phyloP scores from a whole-genome alignment of 305 asterid species.

The Fraxinus latifolia region DNA sequence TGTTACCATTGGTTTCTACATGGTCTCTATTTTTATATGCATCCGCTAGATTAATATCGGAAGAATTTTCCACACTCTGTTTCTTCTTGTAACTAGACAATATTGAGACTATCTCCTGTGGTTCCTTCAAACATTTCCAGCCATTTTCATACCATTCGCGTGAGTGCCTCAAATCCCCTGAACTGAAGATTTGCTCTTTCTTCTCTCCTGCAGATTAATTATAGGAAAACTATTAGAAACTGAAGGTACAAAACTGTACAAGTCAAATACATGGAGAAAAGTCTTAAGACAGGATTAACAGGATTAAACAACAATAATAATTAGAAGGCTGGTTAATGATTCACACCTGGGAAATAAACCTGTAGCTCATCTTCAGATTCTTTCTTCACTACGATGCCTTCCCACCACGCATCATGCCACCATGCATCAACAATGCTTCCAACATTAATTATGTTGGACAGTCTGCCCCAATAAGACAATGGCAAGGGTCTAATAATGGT shows the following conservation, averaged over 20 bases:
- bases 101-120: constrained; percentile 41
- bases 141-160: constrained; percentile 56
- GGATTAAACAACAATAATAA: neutral
- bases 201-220: constrained; percentile 52
- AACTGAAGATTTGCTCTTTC: constrained; percentile 34
- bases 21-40: neutral
- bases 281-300: neutral
- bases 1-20: neutral
- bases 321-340: neutral
- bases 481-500: constrained; percentile 51
- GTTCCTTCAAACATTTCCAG: constrained; percentile 55
- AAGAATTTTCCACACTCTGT: neutral
- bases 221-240: neutral
- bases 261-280: neutral
- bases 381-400: constrained; percentile 65
- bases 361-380: constrained; percentile 37
- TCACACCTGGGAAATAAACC: constrained; percentile 67
- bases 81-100: constrained; percentile 13
- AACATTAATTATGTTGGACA: constrained; percentile 31
- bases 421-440: constrained; percentile 72
- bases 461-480: constrained; percentile 11
- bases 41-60: constrained; percentile 13
- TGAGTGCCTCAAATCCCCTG: constrained; percentile 53
- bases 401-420: constrained; percentile 97
- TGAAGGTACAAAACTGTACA: neutral